phyloP scores from a whole-genome alignment of 208 protist genomes.

The Leishmania amazonensis region DNA sequence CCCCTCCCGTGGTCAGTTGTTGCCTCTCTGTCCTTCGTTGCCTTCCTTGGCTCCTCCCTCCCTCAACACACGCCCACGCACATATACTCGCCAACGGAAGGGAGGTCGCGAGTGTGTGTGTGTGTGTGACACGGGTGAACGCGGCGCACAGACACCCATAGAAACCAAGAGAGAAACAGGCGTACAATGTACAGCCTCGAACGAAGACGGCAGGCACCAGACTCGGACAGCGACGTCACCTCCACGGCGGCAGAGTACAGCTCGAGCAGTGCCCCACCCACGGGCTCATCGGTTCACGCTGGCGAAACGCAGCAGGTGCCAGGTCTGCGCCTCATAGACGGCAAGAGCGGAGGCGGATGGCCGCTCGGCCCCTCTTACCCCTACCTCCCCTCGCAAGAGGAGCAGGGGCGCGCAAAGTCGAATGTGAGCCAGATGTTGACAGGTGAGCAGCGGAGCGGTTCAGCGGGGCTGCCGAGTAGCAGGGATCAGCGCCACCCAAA shows the following conservation, averaged over 20 bases:
- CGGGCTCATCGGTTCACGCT: neutral
- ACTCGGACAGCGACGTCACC: conserved; percentile 3
- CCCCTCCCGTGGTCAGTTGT: neutral
- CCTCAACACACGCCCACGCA: neutral
- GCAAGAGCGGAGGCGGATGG: conserved; percentile 75
- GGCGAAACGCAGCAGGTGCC: conserved; percentile 30
- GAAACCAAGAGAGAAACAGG: neutral
- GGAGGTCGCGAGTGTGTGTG: neutral
- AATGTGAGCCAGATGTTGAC: conserved; percentile 22
- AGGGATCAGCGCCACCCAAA: neutral
- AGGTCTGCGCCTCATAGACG: conserved; percentile 41
- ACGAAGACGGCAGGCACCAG: neutral
- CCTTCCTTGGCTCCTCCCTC: conserved; percentile 1
- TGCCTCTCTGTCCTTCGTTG: conserved; percentile 5
- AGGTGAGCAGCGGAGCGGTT: conserved; percentile 10
- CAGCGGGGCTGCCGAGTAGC: conserved; percentile 7
- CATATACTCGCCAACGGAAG: neutral
- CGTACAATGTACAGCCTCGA: conserved; percentile 6
- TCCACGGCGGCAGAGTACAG: conserved; percentile 18
- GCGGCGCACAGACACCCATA: neutral
- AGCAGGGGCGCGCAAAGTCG: conserved; percentile 42
- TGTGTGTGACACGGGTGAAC: neutral
- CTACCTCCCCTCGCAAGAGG: conserved; percentile 42
- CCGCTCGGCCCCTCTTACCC: conserved; percentile 54
- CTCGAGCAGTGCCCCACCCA: neutral